Percentiles rank a stretch among this genome's conserved stretches.
phyloP scores from a whole-genome alignment of 495 filamentous ascomycete genomes.

The Podospora bellae-mahoneyi region DNA sequence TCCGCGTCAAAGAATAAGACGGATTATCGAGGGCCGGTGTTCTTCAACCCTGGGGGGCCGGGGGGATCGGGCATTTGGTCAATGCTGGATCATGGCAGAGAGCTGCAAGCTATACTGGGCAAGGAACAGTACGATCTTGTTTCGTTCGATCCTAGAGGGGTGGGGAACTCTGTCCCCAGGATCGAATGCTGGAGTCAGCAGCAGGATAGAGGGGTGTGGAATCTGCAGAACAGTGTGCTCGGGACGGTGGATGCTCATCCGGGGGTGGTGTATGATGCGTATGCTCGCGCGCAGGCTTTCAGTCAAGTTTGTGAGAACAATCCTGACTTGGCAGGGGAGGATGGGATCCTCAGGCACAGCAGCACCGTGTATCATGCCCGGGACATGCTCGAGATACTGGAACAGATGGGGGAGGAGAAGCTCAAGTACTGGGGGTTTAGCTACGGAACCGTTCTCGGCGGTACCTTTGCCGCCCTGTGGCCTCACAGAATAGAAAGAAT shows the following conservation, averaged over 20 bases:
- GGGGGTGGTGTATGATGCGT: conserved; percentile 40
- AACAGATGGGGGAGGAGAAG: conserved; percentile 38
- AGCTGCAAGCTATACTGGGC: conserved; percentile 48
- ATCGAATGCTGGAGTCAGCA: conserved; percentile 41
- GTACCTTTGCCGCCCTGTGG: conserved; percentile 51
- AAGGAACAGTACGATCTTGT: conserved; percentile 45
- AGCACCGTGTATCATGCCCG: conserved; percentile 41
- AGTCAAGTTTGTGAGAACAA: conserved; percentile 37
- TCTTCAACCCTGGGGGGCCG: conserved; percentile 55
- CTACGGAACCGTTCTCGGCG: conserved; percentile 53
- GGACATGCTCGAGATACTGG: conserved; percentile 43
- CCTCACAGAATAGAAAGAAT: conserved; percentile 47
- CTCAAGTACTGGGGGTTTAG: conserved; percentile 56
- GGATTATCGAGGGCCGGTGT: conserved; percentile 44
- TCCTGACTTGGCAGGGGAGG: conserved; percentile 18
- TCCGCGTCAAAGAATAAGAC: conserved; percentile 14
- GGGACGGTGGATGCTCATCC: conserved; percentile 42
- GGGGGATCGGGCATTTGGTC: conserved; percentile 48
- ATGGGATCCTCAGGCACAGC: conserved; percentile 34
- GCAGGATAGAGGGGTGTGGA: conserved; percentile 38
- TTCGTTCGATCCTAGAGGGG: conserved; percentile 50
- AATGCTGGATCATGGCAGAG: conserved; percentile 33
- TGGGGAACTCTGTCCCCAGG: conserved; percentile 42
- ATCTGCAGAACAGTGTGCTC: conserved; percentile 28
- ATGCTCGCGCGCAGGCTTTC: conserved; percentile 37